Base-by-base conservation (phyloP, 2,329 filamentous ascomycete genomes). In the Waltergamsia citrina region DNA sequence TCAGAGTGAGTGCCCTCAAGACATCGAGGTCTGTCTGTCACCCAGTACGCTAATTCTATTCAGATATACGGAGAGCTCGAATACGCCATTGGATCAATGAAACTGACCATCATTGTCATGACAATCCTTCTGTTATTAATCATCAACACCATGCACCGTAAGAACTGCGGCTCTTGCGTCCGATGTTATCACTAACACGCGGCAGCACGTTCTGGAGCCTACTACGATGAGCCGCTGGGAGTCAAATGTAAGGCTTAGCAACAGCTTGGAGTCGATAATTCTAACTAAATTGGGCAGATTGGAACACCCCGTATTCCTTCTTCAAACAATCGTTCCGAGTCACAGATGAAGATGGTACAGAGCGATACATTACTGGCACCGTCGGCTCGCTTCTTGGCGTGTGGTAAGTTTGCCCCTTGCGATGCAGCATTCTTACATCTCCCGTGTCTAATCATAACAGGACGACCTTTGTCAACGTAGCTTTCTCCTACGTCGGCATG, bases 401-500 rank as follows among this genome's bases (percentile, higher is more conserved):
- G 30, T 60, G 58, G 58, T 59, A 42, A 34, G 52, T 27, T 27
- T 24, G 37, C 16, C n/a, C 26, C 6, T 21, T 15, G 3, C n/a
- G 17, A 9, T 14, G 5, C n/a, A n/a, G n/a, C 16, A 12, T 3
- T 10, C 15, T 10, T 11, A 16, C 19, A 20, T 15, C 4, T 14
- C 19, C 8, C 21, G 22, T 10, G 24, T 34, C 5, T 17, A 6
- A 23, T 18, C n/a, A 18, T 18, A 26, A 17, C 20, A 59, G 53
- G 54, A 59, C 54, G 4, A 55, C 52, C 4, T 51, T 57, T 16
- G 50, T 57, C 18, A 50, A 51, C 27, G 54, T 56, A n/a, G 43
- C 58, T 21, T 59, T 58, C 38, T 53, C 54, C 1, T 59, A 54
- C 38, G 44, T 56, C 2, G 55, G 56, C 20, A 58, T 60, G 53